Base-by-base conservation (phyloP, 2,329 filamentous ascomycete genomes). In the Colletotrichum higginsianum region DNA sequence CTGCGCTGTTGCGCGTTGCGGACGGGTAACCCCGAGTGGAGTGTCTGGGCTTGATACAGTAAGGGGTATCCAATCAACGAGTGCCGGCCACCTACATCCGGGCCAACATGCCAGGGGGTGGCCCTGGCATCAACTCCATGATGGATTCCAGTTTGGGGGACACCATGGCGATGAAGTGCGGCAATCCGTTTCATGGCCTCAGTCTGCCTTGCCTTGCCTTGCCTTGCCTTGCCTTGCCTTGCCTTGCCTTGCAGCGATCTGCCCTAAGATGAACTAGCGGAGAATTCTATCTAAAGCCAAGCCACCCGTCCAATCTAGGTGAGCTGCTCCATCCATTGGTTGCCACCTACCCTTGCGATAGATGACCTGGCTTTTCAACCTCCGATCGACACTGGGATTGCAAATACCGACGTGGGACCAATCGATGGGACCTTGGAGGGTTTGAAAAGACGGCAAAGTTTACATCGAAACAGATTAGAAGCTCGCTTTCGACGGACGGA, bases 261-360 rank as follows among this genome's bases (percentile, higher is more conserved):
- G 53, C 61, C 52, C 61, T 66, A 66, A 18, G 66, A 40, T 47
- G 53, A 53, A 47, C 23, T 60, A 53, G 53, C 53, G 61, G 53
- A 69, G 66, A 66, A 65, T 69, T 65, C 30, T 40, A 65, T 69
- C 46, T 60, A 53, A 42, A 65, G 61, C 66, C 66, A 69, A 65
- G 66, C 61, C 66, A 65, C 66, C 44, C 44, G 23, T 53, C 23
- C 53, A 64, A 50, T 64, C 60, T 50, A 68, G 42, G 60, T 44
- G 60, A 64, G 49, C 42, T 42, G 18, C 21, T 50, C 42, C 58
- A n/a, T 57, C 50, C 44, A 64, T n/a, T 64, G 11, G 18, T 30
- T 52, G n/a, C 21, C 60, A 63, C 16, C 23, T 21, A 38, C 30
- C 53, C 30, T 26, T n/a, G 38, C 58, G 21, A 18, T 26, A 44